These are phyloP conservation scores for Deakozyma indianensis DNA, from an alignment of 805 yeast species.

Conservation along the genomic window DNA sequence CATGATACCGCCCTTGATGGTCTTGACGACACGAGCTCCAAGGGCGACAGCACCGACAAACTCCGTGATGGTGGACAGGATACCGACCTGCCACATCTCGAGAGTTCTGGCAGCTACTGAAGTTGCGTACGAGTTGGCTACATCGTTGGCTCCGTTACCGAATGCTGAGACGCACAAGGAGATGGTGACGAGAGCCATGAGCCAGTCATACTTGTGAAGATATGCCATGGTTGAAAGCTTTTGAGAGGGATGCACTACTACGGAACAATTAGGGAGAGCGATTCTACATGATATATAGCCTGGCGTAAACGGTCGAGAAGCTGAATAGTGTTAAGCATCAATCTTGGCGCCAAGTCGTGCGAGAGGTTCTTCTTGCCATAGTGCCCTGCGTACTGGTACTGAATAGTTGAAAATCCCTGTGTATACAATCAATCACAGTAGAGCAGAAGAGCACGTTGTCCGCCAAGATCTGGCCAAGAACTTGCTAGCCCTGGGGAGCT, in stretches of 20 bases:
- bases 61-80: slow-evolving; percentile 56
- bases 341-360: too few relatives aligned
- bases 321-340: too few relatives aligned
- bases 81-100: slow-evolving; percentile 63
- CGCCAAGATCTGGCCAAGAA: neutral
- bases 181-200: slow-evolving; percentile 1
- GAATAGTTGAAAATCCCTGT: too few relatives aligned
- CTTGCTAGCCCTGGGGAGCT: too few relatives aligned
- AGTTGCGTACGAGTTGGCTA: slow-evolving; percentile 68
- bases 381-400: too few relatives aligned
- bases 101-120: slow-evolving; percentile 58
- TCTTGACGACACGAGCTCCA: slow-evolving; percentile 61
- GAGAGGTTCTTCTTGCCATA: too few relatives aligned
- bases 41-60: slow-evolving; percentile 62
- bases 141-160: slow-evolving; percentile 55
- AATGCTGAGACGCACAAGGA: neutral
- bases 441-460: neutral
- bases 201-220: neutral
- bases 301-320: too few relatives aligned
- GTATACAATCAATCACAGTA: neutral
- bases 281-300: too few relatives aligned
- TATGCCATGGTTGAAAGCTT: neutral
- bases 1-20: slow-evolving; percentile 52
- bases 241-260: too few relatives aligned
- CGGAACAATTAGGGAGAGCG: too few relatives aligned